These are phyloP conservation scores for Penicillium brasilianum DNA, from an alignment of 2,329 filamentous ascomycete species.

Conservation along the genomic window DNA sequence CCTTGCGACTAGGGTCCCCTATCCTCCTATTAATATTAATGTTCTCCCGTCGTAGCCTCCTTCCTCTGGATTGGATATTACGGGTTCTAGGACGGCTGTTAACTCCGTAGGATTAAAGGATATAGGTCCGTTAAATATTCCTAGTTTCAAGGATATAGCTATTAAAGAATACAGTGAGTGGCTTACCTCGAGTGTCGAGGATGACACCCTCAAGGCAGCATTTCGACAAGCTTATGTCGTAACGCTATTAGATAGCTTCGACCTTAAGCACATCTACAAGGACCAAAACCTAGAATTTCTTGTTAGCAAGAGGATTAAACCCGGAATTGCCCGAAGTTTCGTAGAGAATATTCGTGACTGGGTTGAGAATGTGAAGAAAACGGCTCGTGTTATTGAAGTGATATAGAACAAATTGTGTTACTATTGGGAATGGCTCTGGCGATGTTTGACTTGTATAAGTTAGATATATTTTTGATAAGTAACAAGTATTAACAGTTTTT, in stretches of 20 bases:
- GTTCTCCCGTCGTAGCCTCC: no score
- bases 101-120: constrained; percentile 5
- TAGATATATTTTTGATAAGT: constrained; percentile 5
- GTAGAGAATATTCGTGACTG: constrained; percentile 23
- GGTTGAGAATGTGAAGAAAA: constrained; percentile 24
- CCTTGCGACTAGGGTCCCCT: constrained; percentile 1
- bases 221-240: constrained; percentile 22
- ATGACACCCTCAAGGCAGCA: constrained; percentile 21
- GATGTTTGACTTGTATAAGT: not conserved
- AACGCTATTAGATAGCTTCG: constrained; percentile 22
- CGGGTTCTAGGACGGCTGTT: not conserved
- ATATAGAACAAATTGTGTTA: constrained; percentile 13
- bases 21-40: no score
- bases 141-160: constrained; percentile 22
- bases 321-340: constrained; percentile 23
- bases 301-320: constrained; percentile 19
- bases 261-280: constrained; percentile 24
- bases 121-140: constrained; percentile 13
- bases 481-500: not conserved
- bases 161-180: constrained; percentile 27
- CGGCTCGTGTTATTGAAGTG: constrained; percentile 15
- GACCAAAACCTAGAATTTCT: constrained; percentile 24
- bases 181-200: constrained; percentile 19
- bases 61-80: not conserved
- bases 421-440: constrained; percentile 1